A percentile compares a stretch with the other conserved stretches of the same genome.
phyloP scores from a whole-genome alignment of 148 eudicot genomes.

The Cornus suecica region DNA sequence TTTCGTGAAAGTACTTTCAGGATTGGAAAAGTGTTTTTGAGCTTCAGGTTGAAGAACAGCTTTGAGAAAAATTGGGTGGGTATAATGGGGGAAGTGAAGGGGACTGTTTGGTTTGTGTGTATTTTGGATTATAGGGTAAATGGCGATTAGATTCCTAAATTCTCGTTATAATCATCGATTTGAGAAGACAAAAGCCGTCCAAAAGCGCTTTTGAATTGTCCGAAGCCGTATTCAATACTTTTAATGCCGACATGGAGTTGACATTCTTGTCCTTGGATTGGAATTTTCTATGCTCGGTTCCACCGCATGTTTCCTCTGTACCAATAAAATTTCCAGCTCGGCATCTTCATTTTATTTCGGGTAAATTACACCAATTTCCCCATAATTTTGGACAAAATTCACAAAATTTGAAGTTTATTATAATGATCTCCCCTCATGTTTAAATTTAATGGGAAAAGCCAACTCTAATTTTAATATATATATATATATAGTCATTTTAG shows the following conservation, averaged over 20 bases:
- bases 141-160: not conserved
- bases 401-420: no score
- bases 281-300: not conserved
- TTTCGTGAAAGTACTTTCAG: no score
- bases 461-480: no score
- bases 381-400: no score
- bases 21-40: no score
- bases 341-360: no score
- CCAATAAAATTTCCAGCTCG: no score
- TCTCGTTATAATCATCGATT: not conserved
- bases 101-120: not conserved
- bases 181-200: not conserved
- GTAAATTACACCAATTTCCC: no score
- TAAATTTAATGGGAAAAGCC: no score
- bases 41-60: no score
- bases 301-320: not conserved
- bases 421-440: no score
- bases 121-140: not conserved
- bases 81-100: not conserved
- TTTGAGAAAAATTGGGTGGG: not conserved
- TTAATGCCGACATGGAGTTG: not conserved
- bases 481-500: no score
- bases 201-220: not conserved
- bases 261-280: not conserved
- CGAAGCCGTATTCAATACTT: not conserved